Percentiles rank a stretch among this genome's conserved stretches.
Evolutionary conservation across 2,329 filamentous ascomycete genomes (phyloP).

Genomic region (Pestalotiopsis sp.): DNA sequence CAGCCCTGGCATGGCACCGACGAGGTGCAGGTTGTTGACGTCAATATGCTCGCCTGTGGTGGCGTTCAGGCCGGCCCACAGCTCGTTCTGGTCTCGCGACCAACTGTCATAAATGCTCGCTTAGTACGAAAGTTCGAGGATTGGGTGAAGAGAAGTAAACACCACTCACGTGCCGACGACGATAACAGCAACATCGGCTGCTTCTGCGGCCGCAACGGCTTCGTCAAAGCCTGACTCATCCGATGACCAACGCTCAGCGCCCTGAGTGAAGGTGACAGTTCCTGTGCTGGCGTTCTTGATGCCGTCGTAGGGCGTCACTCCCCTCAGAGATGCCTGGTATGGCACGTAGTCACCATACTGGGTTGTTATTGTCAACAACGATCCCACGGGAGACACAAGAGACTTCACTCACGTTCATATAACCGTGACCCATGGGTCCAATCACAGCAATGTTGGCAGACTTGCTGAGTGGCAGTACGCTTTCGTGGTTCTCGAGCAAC

Average conservation of each 20-base stretch:
- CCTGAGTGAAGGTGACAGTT: slow-evolving; percentile 65
- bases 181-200: slow-evolving; percentile 71
- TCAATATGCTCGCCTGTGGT: slow-evolving; percentile 78
- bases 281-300: slow-evolving; percentile 62
- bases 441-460: slow-evolving; percentile 71
- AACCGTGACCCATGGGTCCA: slow-evolving; percentile 72
- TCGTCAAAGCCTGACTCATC: slow-evolving; percentile 67
- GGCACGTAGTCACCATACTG: slow-evolving; percentile 75
- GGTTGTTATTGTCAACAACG: slow-evolving; percentile 6
- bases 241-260: slow-evolving; percentile 72
- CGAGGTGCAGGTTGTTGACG: slow-evolving; percentile 60
- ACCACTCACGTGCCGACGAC: slow-evolving; percentile 61
- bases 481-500: slow-evolving; percentile 58
- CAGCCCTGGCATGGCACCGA: slow-evolving; percentile 68
- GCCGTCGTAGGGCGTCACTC: slow-evolving; percentile 69
- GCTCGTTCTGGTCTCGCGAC: slow-evolving; percentile 70
- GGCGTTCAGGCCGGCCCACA: slow-evolving; percentile 70
- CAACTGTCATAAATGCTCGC: slow-evolving; percentile 36
- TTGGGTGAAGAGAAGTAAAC: background rate
- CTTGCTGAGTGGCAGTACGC: slow-evolving; percentile 56
- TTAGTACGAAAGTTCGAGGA: background rate
- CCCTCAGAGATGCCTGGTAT: slow-evolving; percentile 60
- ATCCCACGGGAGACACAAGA: too few relatives aligned
- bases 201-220: slow-evolving; percentile 64
- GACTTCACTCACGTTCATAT: slow-evolving; percentile 59